Base-by-base conservation (phyloP, 2,329 filamentous ascomycete genomes). In the Scedosporium boydii region DNA sequence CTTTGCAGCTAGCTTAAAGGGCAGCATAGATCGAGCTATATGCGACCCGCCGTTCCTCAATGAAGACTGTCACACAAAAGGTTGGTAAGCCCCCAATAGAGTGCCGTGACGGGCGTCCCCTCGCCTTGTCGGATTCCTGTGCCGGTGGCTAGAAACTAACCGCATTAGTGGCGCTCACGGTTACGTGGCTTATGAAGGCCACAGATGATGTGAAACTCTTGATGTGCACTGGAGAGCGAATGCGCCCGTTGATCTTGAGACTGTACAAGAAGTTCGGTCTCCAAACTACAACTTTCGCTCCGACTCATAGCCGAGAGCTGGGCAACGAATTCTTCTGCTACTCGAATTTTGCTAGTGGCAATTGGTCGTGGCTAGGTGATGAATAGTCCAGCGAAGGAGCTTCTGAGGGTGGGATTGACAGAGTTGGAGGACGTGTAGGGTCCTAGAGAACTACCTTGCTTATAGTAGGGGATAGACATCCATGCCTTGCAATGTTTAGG, bases 251-350 rank as follows among this genome's bases (percentile, higher is more conserved):
- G 14, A 80, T 92, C 16, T 74, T 69, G 12, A 88, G 84, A 71
- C 76, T 93, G n/a, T 93, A 93, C 72, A 76, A 77, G 57, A 80
- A 84, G 55, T 76, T 85, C 41, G 86, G 86, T 1, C 74, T 88
- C 29, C 76, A 72, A 61, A 86, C 86, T 4, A 93, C 89, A 0
- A 84, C 82, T 0, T 92, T 87, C 70, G 83, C 87, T 68, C 86
- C 87, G 3, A 77, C 80, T 65, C 90, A 93, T 69, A 80, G 83
- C n/a, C 84, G 85, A 65, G 88, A 88, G 0, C 74, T 95, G 64
- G 90, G 88, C 73, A 95, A 95, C 69, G 88, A 91, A 73, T 95
- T 92, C 71, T 82, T 84, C 69, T 92, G 88, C 72, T 93, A 91
- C 69, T 84, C 90, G 26, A 93, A 90, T 70, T 93, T 90, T 69